Base-by-base conservation (phyloP, 441 rosid species). In the Populus trichocarpa region DNA sequence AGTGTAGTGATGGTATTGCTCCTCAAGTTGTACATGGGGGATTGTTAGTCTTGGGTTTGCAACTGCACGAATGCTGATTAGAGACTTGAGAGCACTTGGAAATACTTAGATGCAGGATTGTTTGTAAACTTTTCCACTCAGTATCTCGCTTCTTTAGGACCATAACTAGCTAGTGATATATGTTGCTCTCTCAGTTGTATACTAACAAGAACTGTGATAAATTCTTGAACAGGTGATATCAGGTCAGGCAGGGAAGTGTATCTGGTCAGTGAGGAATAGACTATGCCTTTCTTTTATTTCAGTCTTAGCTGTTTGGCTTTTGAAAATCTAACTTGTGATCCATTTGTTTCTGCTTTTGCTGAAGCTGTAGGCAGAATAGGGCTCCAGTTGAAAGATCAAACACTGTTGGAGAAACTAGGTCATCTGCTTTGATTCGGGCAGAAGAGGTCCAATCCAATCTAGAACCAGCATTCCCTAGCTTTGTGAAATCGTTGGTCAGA, bases 381-480 rank as follows among this genome's bases (percentile, higher is more conserved):
- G 46, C 73, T 64, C 71, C 69, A 18, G 23, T 42, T 75, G 82
- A 81, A 30, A 87, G 81, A 23, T 59, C 61, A 23, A 73, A 67
- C 63, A 22, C 67, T 80, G 75, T 81, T 14, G 74, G 70, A 26
- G 88, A 87, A 53, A 35, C 46, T 0, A 86, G 88, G 80, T 86
- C 91, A 0, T 81, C 89, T 68, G 88, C 91, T 74, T 76, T 90
- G 87, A 81, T 84, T 74, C 84, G 90, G 67, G 92, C 91, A 3
- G 89, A 89, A 80, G 91, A 89, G 76, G 84, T 92, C 79, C 92
- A 84, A 77, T 89, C 90, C 38, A 92, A 90, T 84, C 84, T 92
- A 30, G 94, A 88, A 70, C 79, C 90, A 18, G 72, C 59, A 46
- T 84, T 78, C 74, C 96, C 92, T 72, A 90, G 88, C 83, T 90